Base-by-base conservation (phyloP, 2,329 filamentous ascomycete species). In the Aspergillus sp. region DNA sequence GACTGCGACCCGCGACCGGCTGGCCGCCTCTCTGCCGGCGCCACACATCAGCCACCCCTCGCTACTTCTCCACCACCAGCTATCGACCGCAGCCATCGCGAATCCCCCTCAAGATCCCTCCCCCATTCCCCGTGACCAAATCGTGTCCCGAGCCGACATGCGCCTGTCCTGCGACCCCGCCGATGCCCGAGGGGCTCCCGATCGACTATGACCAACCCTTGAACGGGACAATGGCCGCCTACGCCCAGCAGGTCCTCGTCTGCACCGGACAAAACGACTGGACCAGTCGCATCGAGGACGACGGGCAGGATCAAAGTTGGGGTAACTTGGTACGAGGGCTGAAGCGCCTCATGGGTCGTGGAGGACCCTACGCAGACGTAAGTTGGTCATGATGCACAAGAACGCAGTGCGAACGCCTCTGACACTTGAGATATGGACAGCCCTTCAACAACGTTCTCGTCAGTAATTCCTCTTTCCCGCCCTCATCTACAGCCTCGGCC, bases 251-350 rank as follows among this genome's bases (percentile, higher is more conserved):
- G 62, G 82, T 97, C 3, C 72, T 97, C 9, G 79, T 97, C 13
- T 92, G 88, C 57, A 96, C 91, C 0, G 91, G 90, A 4, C 83
- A 85, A 55, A 75, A 80, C 25, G 89, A 96, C 73, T 97, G 92
- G 92, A 78, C 80, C 23, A 92, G 88, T 65, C 83, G 84, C 52
- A 95, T 97, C 57, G 91, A 96, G 68, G 86, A 96, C 43, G 91
- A 95, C 54, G 83, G 87, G 14, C 68, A 72, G 31, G 68, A 74
- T 2, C 68, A 76, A 21, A 72, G 71, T 13, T 78, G 74, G 73
- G 74, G 74, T 6, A 60, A 62, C 23, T 61, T 81, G 72, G 64
- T 83, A 77, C 84, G 87, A 34, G 86, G 89, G 50, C 70, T 97
- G 53, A 93, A 89, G 80, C 50, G 52, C 60, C 67, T 89, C 32